Evolutionary conservation across 768 basidiomycete species (phyloP).

Genomic region (Naganishia kalamii): DNA sequence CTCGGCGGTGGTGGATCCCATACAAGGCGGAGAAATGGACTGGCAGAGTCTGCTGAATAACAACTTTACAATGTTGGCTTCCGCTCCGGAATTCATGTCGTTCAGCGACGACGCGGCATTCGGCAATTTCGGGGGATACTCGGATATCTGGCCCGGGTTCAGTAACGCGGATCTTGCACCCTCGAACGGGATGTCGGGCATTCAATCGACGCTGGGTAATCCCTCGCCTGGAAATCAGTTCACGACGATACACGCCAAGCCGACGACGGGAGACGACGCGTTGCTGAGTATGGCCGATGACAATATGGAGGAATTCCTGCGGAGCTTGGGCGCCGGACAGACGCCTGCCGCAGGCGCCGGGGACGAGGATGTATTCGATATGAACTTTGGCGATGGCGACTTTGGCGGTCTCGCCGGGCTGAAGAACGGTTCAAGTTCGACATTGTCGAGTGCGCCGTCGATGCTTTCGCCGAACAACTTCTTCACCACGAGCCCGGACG

Average conservation of each 20-base stretch:
- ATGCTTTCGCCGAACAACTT: slow-evolving; percentile 38
- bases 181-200: background rate
- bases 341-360: background rate
- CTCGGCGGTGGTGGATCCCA: background rate
- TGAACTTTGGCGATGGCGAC: slow-evolving; percentile 1
- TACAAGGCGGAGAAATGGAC: slow-evolving; percentile 10
- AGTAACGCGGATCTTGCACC: background rate
- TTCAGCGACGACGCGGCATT: slow-evolving; percentile 21
- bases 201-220: background rate
- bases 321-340: slow-evolving; percentile 8
- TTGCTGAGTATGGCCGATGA: slow-evolving; percentile 17
- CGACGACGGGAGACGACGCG: background rate
- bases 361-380: slow-evolving; percentile 3
- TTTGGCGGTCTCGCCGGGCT: background rate
- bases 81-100: slow-evolving; percentile 18
- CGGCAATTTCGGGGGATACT: slow-evolving; percentile 14
- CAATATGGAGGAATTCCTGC: slow-evolving; percentile 25
- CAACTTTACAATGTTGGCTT: slow-evolving; percentile 15
- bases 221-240: background rate
- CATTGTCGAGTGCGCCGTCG: slow-evolving; percentile 8
- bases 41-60: slow-evolving; percentile 5
- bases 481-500: slow-evolving; percentile 42
- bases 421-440: background rate
- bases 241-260: background rate
- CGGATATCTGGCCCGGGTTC: slow-evolving; percentile 9